Base-by-base conservation (phyloP, 768 basidiomycete species). In the Tubosaeta sp. region DNA sequence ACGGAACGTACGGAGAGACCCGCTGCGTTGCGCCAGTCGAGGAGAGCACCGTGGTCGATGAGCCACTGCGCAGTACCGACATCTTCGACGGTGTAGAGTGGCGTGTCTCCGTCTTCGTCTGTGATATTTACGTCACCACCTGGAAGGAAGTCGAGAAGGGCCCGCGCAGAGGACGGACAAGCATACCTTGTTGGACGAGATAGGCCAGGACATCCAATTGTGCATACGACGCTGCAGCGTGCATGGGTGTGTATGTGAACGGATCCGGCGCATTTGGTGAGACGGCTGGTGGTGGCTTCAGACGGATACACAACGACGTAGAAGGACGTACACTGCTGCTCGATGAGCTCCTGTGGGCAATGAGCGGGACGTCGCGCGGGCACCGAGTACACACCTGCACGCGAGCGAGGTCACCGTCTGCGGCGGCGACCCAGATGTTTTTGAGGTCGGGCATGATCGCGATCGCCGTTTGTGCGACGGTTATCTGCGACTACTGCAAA, bases 381-480 rank as follows among this genome's bases (percentile, higher is more conserved):
- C 30, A 27, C 46, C 4, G 22, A 27, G 21, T n/a, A 55, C 78
- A 44, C 50, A 91, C 92, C 69, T 73, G 76, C 34, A 96, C 83
- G 44, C 87, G 76, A n/a, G 70, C 69, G 30, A 94, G 68, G 71
- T 96, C 88, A 38, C 94, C 94, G 63, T 96, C 94, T 41, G 83
- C 87, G 0, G 94, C 90, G 40, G 94, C 94, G 31, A 96, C 81
- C 94, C 94, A 96, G 40, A 96, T 86, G 70, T 94, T 94, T 65
- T 80, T 69, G 41, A 44, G 68, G 49, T 48, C 58, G 45, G 56
- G 18, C 71, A 69, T 73, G 49, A 65, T 63, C 58, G 55, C 56
- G 56, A 58, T 62, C 53, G 57, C 39, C 49, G 27, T 31, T 19
- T 34, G 24, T 41, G 31, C 13, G 46, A 19, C 40, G 38, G 25